Percentiles rank a stretch among this genome's conserved stretches.
Conservation (phyloP, 352 stramenopile species). For the Phytophthora macrochlamydospora region DNA sequence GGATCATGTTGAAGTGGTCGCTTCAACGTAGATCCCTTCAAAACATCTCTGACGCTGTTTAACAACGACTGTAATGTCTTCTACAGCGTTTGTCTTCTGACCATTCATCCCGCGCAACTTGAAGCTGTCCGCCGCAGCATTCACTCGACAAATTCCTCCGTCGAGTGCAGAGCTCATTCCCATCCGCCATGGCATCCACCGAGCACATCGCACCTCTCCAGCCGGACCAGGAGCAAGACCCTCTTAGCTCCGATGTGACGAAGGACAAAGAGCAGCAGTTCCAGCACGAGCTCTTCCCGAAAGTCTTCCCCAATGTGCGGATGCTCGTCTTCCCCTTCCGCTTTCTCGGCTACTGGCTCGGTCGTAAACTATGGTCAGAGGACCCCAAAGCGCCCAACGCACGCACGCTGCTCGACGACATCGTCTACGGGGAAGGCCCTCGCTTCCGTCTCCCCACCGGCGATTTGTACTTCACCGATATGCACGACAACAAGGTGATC, state of each 20-base stretch:
- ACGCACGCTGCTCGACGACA: constrained; percentile 27
- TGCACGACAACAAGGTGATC: constrained; percentile 62
- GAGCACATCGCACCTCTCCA: not conserved
- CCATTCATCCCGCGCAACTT: too few species aligned
- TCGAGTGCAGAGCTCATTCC: constrained; percentile 1
- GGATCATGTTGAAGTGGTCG: constrained; percentile 15
- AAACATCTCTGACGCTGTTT: not conserved
- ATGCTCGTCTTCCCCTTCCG: constrained; percentile 39
- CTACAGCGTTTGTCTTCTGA: too few species aligned
- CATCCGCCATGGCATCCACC: not conserved
- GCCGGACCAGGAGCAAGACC: constrained; percentile 11
- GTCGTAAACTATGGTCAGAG: constrained; percentile 26
- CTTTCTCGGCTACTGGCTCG: constrained; percentile 40
- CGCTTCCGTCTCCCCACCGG: constrained; percentile 57
- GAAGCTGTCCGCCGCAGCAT: too few species aligned
- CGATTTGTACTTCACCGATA: constrained; percentile 74
- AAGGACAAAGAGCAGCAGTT: not conserved
- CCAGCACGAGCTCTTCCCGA: constrained; percentile 32
- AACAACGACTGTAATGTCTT: not conserved
- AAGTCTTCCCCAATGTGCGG: constrained; percentile 32
- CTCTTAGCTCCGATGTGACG: constrained; percentile 2
- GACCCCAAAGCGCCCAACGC: constrained; percentile 20
- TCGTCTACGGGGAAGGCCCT: constrained; percentile 60
- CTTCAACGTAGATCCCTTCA: constrained; percentile 17
- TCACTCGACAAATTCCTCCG: constrained; percentile 17